These are phyloP conservation scores for Fusarium haematococcum DNA, from an alignment of 2,329 filamentous ascomycete genomes.

Conservation along the genomic window DNA sequence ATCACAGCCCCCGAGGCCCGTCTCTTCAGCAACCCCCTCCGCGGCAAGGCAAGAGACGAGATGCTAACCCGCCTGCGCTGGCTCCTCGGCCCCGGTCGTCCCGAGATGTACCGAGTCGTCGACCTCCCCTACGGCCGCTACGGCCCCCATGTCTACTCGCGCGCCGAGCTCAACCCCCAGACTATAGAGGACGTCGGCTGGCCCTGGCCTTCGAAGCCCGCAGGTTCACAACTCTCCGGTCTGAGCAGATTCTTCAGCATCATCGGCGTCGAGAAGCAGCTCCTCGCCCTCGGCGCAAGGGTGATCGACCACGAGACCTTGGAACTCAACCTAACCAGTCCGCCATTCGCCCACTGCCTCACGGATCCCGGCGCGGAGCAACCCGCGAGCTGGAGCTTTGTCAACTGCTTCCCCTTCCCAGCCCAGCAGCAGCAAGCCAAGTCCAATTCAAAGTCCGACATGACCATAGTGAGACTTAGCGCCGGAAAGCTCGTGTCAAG, in stretches of 20 bases:
- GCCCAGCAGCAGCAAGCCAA: constrained; percentile 6
- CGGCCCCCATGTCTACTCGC: constrained; percentile 37
- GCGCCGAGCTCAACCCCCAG: constrained; percentile 32
- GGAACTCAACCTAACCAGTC: constrained; percentile 36
- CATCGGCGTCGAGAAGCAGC: constrained; percentile 42
- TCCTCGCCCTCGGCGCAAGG: constrained; percentile 38
- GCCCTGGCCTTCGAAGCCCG: constrained; percentile 28
- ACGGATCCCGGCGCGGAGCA: constrained; percentile 18
- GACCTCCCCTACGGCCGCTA: constrained; percentile 43
- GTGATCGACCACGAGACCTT: constrained; percentile 40
- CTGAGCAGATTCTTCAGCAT: constrained; percentile 37
- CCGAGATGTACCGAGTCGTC: constrained; percentile 41
- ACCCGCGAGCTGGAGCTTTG: constrained; percentile 45
- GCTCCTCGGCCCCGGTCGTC: constrained; percentile 37
- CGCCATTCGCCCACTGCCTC: neutral
- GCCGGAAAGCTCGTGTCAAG: constrained; percentile 30
- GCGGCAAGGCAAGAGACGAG: constrained; percentile 33
- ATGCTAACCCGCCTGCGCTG: constrained; percentile 41
- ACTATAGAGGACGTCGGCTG: constrained; percentile 33
- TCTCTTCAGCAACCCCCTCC: constrained; percentile 34
- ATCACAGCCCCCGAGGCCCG: constrained; percentile 21
- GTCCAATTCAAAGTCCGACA: constrained; percentile 3
- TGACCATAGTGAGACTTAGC: constrained; percentile 33
- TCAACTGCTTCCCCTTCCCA: constrained; percentile 41
- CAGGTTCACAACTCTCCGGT: constrained; percentile 17